Evolutionary conservation across 2,329 filamentous ascomycete species (phyloP), one percentile per base, ranked within the genome.

Genomic region (Daldinia sp.): DNA sequence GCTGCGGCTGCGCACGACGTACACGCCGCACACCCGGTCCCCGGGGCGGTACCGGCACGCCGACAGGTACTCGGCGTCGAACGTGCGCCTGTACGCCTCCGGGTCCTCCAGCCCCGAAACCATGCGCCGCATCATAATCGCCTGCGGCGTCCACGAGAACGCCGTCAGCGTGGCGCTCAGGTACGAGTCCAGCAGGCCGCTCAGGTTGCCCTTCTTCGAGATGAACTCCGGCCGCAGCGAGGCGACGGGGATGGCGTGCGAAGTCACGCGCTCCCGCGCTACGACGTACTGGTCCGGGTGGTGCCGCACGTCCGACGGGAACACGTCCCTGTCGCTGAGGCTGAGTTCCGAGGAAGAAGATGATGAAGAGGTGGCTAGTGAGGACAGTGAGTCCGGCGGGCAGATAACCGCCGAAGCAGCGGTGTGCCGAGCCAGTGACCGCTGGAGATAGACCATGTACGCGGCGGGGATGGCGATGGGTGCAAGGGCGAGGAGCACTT

Each of bases 11-110:
- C 70, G 12, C 1, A 77, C 74, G 4, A 73, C 65, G 46, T 77
- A 77, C 6, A 75, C 74, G 2, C 74, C 74, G 41, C 74, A 75
- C 9, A 75, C 73, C 5, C 74, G 64, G 55, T 76, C 74, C 0
- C 74, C 70, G 1, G 35, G 28, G 23, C 18, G 58, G 30, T 76
- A 76, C 3, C 15, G 9, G 26, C 74, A 67, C 20, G 44, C 37
- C 1, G 18, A 6, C 10, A 69, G 39, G 37, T 67, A 69, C 37
- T 18, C 41, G 18, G 50, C 26, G 18, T 42, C 55, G 23, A 69
- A 69, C 12, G 60, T 37, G 20, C 23, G 12, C 10, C 35, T 20
- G 30, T 56, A 76, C 4, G 20, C 46, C 9, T 62, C 64, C 10
- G 74, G 42, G 46, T 75, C 74, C 28, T n/a, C 3, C 13, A 66